Base-by-base conservation (phyloP, 495 filamentous ascomycete genomes). In the Hyaloscypha bicolor region DNA sequence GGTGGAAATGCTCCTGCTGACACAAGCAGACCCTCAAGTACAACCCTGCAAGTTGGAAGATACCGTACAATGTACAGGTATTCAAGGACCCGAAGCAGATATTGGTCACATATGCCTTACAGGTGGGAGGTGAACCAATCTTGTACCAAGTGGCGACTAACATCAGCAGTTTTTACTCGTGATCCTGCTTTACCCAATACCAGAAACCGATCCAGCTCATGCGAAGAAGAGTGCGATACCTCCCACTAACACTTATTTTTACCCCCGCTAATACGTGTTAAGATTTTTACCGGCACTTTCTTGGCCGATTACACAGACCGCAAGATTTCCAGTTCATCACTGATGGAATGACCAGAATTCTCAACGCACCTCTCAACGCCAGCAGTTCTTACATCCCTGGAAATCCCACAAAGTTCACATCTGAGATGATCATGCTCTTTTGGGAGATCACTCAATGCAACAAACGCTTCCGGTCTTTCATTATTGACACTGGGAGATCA, bases 401-500 rank as follows among this genome's bases (percentile, higher is more conserved):
- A 6, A 91, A 89, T 57, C 85, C 90, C 0, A 79, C 93, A 64
- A 92, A 91, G 77, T 97, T 94, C 84, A 92, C 93, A 2, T 93
- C 96, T 9, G 95, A 99, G 77, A 97, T 97, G 82, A 87, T 98
- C 45, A 93, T 98, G 84, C 85, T 99, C 3, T 99, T 97, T 76
- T 99, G 95, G 95, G 95, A 99, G 79, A 86, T 91, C 9, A 85
- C 96, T 32, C 95, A 99, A 76, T 97, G 94, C 83, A 99, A 99
- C 78, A 98, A 96, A 79, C 86, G 96, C 58, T 98, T 99, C 79
- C 83, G 96, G 58, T 94, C 93, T 1, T 99, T 97, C 78, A 94
- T 99, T 74, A 93, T 97, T 68, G 95, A 98, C 70, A 97, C 95
- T 0, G 93, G 97, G 70, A 84, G 94, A 48, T 91, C 92, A 0